Base-by-base conservation (phyloP, 169 alveolate genomes). In the Plasmodium berghei region DNA sequence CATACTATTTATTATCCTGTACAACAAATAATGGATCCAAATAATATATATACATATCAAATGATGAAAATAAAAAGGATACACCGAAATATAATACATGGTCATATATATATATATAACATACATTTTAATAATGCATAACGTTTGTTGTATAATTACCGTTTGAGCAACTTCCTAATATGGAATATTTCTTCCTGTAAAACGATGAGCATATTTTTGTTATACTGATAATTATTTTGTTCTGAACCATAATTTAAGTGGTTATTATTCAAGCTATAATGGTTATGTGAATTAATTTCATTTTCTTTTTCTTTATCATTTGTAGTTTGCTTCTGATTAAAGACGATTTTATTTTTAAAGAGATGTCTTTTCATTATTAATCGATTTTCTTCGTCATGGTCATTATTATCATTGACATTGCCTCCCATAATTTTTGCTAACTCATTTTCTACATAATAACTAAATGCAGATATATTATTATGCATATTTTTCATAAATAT, bases 401-500 rank as follows among this genome's bases (percentile, higher is more conserved):
- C 58, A 1, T 16, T n/a, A 18, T 64, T 77, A 8, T 67, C 28
- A 12, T 73, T 73, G 2, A n/a, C 14, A 20, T 20, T n/a, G 46
- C 40, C 48, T 10, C 66, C 89, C 42, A 63, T 77, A 1, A 63
- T 3, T 16, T 77, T 77, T 1, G 58, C 54, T 20, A 77, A 49
- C 26, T 66, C 22, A 28, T 34, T 56, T n/a, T 69, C 89, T 22
- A 77, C 67, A 52, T 63, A 64, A 56, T 77, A 77, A 42, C 46
- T 48, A 62, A 63, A 77, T 14, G 67, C 46, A 14, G 46, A 56
- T 20, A 77, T 77, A 22, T 77, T 63, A 34, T 77, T 77, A 48
- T 40, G 55, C 90, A 83, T 83, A 70, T 83, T 83, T n/a, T 83
- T 52, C 9, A 83, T 52, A 69, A 83, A 83, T 26, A 83, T 55